These are phyloP conservation scores for Dissoconium aciculare DNA, from an alignment of 2,329 filamentous ascomycete species.

Conservation along the genomic window DNA sequence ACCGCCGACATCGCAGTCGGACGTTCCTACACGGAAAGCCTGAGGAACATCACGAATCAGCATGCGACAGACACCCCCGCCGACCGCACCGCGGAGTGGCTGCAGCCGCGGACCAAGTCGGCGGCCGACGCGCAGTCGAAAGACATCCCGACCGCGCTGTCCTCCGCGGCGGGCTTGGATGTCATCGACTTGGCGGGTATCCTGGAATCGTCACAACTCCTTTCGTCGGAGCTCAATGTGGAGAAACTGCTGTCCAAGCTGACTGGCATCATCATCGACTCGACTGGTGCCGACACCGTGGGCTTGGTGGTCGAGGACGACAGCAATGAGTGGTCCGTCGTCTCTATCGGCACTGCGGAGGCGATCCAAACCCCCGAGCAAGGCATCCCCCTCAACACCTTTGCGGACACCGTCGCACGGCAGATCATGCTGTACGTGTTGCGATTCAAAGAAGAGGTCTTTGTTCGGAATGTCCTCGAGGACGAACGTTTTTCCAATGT, in stretches of 20 bases:
- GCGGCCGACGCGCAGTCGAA: constrained; percentile 10
- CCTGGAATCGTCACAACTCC: constrained; percentile 61
- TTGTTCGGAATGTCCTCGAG: constrained; percentile 55
- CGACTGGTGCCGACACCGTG: constrained; percentile 57
- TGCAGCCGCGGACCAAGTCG: constrained; percentile 28
- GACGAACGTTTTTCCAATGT: constrained; percentile 71
- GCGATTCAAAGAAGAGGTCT: constrained; percentile 60
- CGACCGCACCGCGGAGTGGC: constrained; percentile 35
- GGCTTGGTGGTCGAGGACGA: constrained; percentile 61
- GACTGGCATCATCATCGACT: constrained; percentile 67
- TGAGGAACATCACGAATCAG: constrained; percentile 31
- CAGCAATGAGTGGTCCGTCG: constrained; percentile 52
- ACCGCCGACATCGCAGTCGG: constrained; percentile 43
- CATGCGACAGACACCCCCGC: constrained; percentile 26
- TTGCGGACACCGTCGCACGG: constrained; percentile 54
- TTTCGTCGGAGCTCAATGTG: constrained; percentile 63
- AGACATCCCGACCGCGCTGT: constrained; percentile 24
- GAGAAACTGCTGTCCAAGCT: constrained; percentile 65
- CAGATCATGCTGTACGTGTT: constrained; percentile 65
- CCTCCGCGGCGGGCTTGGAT: constrained; percentile 52
- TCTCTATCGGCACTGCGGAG: constrained; percentile 59
- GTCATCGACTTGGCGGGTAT: constrained; percentile 73
- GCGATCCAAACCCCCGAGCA: constrained; percentile 53
- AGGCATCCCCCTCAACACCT: constrained; percentile 46
- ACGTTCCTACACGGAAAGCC: constrained; percentile 24